Evolutionary conservation across 2,329 filamentous ascomycete genomes (phyloP), one percentile per base, ranked within the genome.

Genomic region (Aureobasidium sp.): DNA sequence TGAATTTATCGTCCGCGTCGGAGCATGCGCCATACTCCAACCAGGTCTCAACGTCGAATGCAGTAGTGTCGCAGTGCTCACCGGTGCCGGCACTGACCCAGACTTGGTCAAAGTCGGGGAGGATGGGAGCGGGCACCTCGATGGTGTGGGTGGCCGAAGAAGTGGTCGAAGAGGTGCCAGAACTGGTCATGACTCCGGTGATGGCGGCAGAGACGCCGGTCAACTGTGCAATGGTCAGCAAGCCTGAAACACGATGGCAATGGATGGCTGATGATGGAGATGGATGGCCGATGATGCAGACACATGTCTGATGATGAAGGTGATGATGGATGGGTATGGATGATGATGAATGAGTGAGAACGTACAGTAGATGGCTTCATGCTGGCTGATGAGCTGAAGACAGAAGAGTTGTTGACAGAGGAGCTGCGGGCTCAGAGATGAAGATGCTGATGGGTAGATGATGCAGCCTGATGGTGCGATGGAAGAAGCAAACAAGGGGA

Each of bases 301-400:
- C 5, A 11, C 2, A 47, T 34, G 47, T 25, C 25, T 47, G 44
- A 47, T 47, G 44, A 27, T 44, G 15, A 9, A 45, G 42, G 32
- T 34, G 44, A 29, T 48, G 45, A 49, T 49, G 47, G 32, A 36
- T 36, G 48, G n/a, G 10, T 6, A 29, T 44, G 41, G 41, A 10
- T 44, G 41, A 37, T 48, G 21, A 29, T 52, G 34, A 21, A n/a
- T 39, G 49, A 47, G 13, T 15, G 53, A 25, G 11, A 21, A 59
- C 57, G 44, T 59, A 59, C 57, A 21, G 44, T 59, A n/a, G 44
- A 41, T 45, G 41, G 4, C 57, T 59, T 59, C 57, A 59, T 59
- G 11, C 11, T 54, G 57, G 32, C 10, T 47, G 41, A 21, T 27
- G 21, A 27, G 41, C 9, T 27, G 41, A 37, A 58, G 42, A 34